A percentile compares a stretch with the other conserved stretches of the same genome.
phyloP scores from a whole-genome alignment of 2,329 filamentous ascomycete species.

The Cercospora sojina region DNA sequence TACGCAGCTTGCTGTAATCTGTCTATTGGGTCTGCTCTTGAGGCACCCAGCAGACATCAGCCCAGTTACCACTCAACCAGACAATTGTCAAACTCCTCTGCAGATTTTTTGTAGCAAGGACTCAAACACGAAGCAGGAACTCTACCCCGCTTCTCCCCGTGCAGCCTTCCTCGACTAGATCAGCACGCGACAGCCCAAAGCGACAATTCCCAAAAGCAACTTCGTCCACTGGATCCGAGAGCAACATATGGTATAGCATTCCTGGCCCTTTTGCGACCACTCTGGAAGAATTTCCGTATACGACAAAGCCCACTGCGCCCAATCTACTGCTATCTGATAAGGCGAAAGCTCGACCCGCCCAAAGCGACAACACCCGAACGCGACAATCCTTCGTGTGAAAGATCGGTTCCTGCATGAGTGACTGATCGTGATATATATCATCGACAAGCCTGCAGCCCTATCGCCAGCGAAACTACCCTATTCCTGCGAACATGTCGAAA shows the following conservation, averaged over 20 bases:
- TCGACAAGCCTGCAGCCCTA: conserved; percentile 9
- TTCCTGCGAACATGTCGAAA: conserved; percentile 18
- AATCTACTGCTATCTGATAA: conserved; percentile 17
- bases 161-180: conserved; percentile 3
- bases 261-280: conserved; percentile 5
- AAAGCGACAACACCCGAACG: conserved; percentile 19
- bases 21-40: not conserved
- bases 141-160: not conserved
- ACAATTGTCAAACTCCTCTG: not conserved
- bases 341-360: conserved; percentile 16
- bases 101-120: conserved; percentile 1
- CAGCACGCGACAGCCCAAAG: conserved; percentile 10
- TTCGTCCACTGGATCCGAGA: not conserved
- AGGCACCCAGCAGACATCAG: not conserved
- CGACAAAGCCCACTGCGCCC: conserved; percentile 18
- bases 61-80: not conserved
- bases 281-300: conserved; percentile 6
- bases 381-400: conserved; percentile 17
- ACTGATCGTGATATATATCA: conserved; percentile 17
- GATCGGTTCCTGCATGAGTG: conserved; percentile 12
- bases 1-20: conserved; percentile 5
- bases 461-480: not conserved
- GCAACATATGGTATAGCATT: conserved; percentile 10
- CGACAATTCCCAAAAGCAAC: conserved; percentile 14
- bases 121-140: conserved; percentile 5